A percentile compares a stretch with the other conserved stretches of the same genome.
Evolutionary conservation across 345 rosid species (phyloP).

Genomic region (Gynandropsis gynandra): DNA sequence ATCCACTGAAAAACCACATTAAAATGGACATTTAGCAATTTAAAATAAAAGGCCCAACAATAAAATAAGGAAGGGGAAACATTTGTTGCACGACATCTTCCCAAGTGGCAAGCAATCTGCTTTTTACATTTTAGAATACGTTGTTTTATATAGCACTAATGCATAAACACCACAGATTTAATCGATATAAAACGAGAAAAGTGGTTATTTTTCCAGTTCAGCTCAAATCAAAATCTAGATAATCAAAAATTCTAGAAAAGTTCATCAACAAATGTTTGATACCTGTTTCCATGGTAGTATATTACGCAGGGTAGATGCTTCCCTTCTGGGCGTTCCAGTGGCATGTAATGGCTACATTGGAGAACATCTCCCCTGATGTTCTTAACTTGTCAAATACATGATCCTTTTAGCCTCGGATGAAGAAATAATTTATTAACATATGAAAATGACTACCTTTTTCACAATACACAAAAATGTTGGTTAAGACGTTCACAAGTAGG

Average conservation of each 20-base stretch:
- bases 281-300: too few species aligned
- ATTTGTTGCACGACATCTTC: neutral
- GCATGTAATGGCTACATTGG: too few species aligned
- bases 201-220: neutral
- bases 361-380: too few species aligned
- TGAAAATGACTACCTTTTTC: conserved; percentile 97
- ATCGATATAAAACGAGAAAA: neutral
- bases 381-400: too few species aligned
- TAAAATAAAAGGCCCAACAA: neutral
- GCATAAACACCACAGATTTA: conserved; percentile 3
- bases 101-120: neutral
- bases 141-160: neutral
- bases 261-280: too few species aligned
- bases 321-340: too few species aligned
- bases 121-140: conserved; percentile 7
- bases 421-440: too few species aligned
- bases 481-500: too few species aligned
- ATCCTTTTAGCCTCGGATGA: too few species aligned
- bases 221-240: conserved; percentile 3
- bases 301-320: too few species aligned
- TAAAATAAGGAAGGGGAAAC: neutral
- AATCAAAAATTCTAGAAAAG: neutral
- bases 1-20: conserved; percentile 26
- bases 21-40: neutral
- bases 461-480: too few species aligned